Conservation (phyloP, 805 yeast species). For the Cyberlindnera maritima region DNA sequence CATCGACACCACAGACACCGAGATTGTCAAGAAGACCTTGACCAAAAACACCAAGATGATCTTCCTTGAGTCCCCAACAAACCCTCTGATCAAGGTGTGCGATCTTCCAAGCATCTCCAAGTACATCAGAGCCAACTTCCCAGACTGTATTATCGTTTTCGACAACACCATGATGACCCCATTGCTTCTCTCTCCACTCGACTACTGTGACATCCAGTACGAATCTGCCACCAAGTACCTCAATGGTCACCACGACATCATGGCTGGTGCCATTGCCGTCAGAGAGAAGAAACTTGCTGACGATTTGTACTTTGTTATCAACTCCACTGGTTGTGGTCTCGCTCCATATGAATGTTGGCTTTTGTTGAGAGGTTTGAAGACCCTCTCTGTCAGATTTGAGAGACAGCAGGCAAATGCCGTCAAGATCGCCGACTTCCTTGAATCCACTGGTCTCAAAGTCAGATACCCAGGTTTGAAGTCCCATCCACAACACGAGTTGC, state of each 20-base stretch:
- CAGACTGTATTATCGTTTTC: slow-evolving; percentile 72
- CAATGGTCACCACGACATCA: slow-evolving; percentile 93
- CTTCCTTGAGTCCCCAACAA: slow-evolving; percentile 88
- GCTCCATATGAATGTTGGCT: slow-evolving; percentile 94
- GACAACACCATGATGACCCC: slow-evolving; percentile 99
- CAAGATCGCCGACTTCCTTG: slow-evolving; percentile 71
- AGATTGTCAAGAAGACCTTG: slow-evolving; percentile 55
- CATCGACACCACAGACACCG: slow-evolving; percentile 76
- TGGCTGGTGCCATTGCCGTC: slow-evolving; percentile 91
- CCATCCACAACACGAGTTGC: slow-evolving; percentile 81
- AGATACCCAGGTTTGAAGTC: slow-evolving; percentile 81
- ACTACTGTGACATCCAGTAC: slow-evolving; percentile 84
- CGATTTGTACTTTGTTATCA: slow-evolving; percentile 69
- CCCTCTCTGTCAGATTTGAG: slow-evolving; percentile 81
- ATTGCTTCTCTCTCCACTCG: slow-evolving; percentile 76
- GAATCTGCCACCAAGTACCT: slow-evolving; percentile 92
- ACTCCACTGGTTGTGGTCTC: slow-evolving; percentile 88
- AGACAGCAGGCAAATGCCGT: slow-evolving; percentile 83
- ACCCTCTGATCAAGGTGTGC: slow-evolving; percentile 85
- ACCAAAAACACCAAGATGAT: slow-evolving; percentile 66
- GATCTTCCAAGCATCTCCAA: slow-evolving; percentile 69
- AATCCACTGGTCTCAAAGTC: slow-evolving; percentile 59
- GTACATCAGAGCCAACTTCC: slow-evolving; percentile 64
- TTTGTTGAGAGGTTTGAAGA: slow-evolving; percentile 81
- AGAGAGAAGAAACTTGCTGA: slow-evolving; percentile 63